Evolutionary conservation across 306 rosid genomes (phyloP), one percentile per base, ranked within the genome.

Genomic region (Albizia julibrissin): DNA sequence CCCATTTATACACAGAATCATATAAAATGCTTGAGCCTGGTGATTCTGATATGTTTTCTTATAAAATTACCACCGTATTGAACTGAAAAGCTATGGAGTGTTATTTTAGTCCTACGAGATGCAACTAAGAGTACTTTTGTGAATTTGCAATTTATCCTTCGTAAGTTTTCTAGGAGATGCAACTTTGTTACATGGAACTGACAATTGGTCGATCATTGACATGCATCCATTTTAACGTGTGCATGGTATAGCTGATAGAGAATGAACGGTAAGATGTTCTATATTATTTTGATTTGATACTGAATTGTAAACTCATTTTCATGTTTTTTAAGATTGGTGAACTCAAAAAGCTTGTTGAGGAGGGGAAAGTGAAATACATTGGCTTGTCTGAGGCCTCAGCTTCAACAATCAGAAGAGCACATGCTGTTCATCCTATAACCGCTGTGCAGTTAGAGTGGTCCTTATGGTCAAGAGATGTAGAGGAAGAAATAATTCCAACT

Each of bases 321-420:
- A 8, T 58, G 2, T 4, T 42, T 26, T 39, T 49, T 27, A 72
- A 90, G 94, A 76, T 87, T 68, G 94, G 90, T 22, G 94, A 90
- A 37, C 86, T 90, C 24, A 90, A 90, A 76, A 90, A 87, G 69
- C 84, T 87, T 1, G 87, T 88, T 70, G 94, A 88, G 84, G 94
- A 88, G 64, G 92, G 92, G 18, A 90, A 88, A 71, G 78, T 90
- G 58, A 88, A 85, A 65, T 90, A 88, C 85, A 87, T 88, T 40
- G 94, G 92, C 24, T 65, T 90, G 2, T 88, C 92, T 0, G 94
- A 90, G 87, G 94, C 94, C 3, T 88, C 94, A 4, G 87, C 94
- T 47, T 85, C 91, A 26, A 88, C 94, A 19, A 90, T 90, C 37
- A 88, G 92, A 85, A 87, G 92, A 88, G 92, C 94, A 61, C 94